Conservation (phyloP, 2,329 filamentous ascomycete genomes). For the Aspergillus felis region DNA sequence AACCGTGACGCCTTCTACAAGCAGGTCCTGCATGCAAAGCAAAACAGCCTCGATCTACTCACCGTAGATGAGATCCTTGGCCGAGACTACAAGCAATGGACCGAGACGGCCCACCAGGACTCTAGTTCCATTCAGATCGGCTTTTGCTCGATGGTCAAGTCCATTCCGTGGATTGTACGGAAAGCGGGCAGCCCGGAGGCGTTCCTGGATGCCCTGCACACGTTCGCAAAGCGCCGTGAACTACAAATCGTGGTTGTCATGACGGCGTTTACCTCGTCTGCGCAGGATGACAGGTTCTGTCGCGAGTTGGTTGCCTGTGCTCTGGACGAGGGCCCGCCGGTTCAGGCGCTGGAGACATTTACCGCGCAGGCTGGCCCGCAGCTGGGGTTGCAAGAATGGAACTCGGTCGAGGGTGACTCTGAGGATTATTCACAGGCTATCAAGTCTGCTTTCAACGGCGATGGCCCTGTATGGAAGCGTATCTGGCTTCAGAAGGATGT, state of each 20-base stretch:
- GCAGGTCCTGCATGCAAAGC: conserved; percentile 52
- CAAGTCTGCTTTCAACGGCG: conserved; percentile 9
- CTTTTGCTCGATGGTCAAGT: conserved; percentile 57
- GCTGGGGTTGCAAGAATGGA: conserved; percentile 41
- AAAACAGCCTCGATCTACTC: conserved; percentile 50
- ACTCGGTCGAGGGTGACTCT: conserved; percentile 20
- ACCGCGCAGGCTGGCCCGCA: conserved; percentile 39
- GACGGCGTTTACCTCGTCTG: conserved; percentile 50
- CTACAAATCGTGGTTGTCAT: conserved; percentile 57
- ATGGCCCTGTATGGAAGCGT: conserved; percentile 38
- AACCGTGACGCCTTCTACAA: conserved; percentile 49
- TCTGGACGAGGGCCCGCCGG: conserved; percentile 35
- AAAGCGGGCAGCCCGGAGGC: conserved; percentile 40
- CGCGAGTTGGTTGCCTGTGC: conserved; percentile 51
- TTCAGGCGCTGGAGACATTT: conserved; percentile 44
- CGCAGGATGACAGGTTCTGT: conserved; percentile 39
- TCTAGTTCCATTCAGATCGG: conserved; percentile 46
- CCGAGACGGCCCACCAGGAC: conserved; percentile 33
- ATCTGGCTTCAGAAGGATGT: conserved; percentile 56
- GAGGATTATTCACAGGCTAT: conserved; percentile 14
- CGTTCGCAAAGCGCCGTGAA: conserved; percentile 44
- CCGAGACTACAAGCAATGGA: conserved; percentile 64
- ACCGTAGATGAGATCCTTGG: conserved; percentile 54
- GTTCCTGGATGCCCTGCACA: conserved; percentile 41
- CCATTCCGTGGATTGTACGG: conserved; percentile 49